Percentiles rank a stretch among this genome's conserved stretches.
Evolutionary conservation across 768 basidiomycete species (phyloP).

Genomic region (Termitomyces sp.): DNA sequence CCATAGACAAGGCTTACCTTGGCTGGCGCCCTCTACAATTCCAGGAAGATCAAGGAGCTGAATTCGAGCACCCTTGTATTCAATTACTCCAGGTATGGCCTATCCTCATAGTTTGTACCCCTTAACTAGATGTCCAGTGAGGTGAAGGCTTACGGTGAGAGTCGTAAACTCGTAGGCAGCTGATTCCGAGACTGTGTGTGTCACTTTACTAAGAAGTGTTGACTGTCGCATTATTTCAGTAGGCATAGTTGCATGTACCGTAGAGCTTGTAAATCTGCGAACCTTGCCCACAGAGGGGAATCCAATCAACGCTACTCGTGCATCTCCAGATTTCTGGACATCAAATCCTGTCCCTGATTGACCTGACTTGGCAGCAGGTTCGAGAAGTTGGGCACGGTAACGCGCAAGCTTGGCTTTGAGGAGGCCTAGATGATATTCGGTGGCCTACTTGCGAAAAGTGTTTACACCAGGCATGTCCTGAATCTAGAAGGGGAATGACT

Average conservation of each 20-base stretch:
- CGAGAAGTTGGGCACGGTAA: slow-evolving; percentile 92
- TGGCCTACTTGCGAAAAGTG: slow-evolving; percentile 56
- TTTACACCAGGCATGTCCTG: slow-evolving; percentile 9
- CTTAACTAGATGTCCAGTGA: neutral
- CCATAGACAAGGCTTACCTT: slow-evolving; percentile 38
- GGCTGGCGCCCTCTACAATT: slow-evolving; percentile 91
- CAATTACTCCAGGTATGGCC: slow-evolving; percentile 97
- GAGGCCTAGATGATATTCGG: slow-evolving; percentile 91
- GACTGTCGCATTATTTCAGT: slow-evolving; percentile 47
- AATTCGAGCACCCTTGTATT: slow-evolving; percentile 89
- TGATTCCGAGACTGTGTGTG: slow-evolving; percentile 83
- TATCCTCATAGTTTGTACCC: slow-evolving; percentile 26
- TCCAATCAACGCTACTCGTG: slow-evolving; percentile 88
- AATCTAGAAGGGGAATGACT: neutral
- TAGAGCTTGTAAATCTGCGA: slow-evolving; percentile 3
- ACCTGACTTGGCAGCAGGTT: slow-evolving; percentile 83
- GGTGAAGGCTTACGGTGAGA: slow-evolving; percentile 57
- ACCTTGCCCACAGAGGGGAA: slow-evolving; percentile 96
- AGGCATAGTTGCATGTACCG: neutral
- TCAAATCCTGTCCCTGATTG: slow-evolving; percentile 84
- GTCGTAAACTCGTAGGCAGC: slow-evolving; percentile 98
- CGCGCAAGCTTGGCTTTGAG: slow-evolving; percentile 93
- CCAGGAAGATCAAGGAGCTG: slow-evolving; percentile 95
- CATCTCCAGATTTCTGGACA: slow-evolving; percentile 81
- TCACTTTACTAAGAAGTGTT: slow-evolving; percentile 88